Conservation (phyloP, 2,329 filamentous ascomycete genomes). For the Fusarium aywerte region DNA sequence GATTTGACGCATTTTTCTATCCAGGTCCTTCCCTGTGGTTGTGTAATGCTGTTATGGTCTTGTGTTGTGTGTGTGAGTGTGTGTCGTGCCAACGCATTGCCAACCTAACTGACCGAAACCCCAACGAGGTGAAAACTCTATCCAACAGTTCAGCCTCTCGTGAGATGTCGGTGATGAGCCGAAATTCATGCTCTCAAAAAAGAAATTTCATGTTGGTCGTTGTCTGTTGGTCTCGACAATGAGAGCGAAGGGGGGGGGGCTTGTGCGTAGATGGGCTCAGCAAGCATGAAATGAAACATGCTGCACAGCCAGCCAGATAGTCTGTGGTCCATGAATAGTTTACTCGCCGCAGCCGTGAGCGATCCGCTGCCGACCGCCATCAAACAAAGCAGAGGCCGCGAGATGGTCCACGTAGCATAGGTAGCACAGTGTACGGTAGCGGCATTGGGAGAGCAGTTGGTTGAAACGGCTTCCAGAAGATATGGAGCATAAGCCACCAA, state of each 20-base stretch:
- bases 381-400: conserved; percentile 13
- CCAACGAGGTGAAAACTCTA: neutral
- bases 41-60: neutral
- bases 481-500: conserved; percentile 4
- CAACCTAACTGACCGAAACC: neutral
- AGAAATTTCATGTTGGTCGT: neutral
- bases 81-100: conserved; percentile 18
- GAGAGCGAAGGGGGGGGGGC: neutral
- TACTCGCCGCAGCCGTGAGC: conserved; percentile 13
- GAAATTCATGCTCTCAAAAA: conserved; percentile 29
- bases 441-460: neutral
- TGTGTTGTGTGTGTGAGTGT: too few species aligned
- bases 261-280: conserved; percentile 1
- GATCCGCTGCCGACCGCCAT: conserved; percentile 7
- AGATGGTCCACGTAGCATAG: conserved; percentile 29
- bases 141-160: neutral
- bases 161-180: conserved; percentile 4
- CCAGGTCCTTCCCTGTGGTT: conserved; percentile 9
- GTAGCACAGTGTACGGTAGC: conserved; percentile 1
- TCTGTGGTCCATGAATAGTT: conserved; percentile 18
- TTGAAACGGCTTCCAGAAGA: conserved; percentile 13
- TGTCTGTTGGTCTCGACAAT: neutral
- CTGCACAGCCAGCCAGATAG: conserved; percentile 3
- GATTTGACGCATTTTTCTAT: conserved; percentile 30
- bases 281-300: conserved; percentile 31